phyloP scores from a whole-genome alignment of 2,329 filamentous ascomycete genomes.

The Leptosphaerulina australis region DNA sequence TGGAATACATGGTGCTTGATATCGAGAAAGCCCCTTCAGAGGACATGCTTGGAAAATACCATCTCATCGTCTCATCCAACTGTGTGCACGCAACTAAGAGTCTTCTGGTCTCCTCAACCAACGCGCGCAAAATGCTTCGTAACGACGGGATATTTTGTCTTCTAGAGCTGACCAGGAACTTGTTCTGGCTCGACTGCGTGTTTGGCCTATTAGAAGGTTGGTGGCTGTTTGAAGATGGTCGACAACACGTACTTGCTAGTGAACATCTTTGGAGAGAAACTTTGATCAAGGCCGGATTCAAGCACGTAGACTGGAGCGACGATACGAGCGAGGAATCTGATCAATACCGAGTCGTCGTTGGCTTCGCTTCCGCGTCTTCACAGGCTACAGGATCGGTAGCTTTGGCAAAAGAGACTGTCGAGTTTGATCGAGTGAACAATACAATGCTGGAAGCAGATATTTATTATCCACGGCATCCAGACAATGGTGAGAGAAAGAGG shows the following conservation, averaged over 20 bases:
- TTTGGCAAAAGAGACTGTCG: too few relatives aligned
- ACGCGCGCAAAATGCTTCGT: constrained; percentile 18
- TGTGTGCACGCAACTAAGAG: constrained; percentile 28
- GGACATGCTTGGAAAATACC: constrained; percentile 8
- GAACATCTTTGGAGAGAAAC: constrained; percentile 11
- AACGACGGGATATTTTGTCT: constrained; percentile 21
- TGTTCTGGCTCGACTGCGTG: constrained; percentile 27
- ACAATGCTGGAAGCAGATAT: too few relatives aligned
- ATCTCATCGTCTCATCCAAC: constrained; percentile 24
- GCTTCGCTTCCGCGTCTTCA: too few relatives aligned
- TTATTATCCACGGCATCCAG: too few relatives aligned
- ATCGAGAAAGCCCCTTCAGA: constrained; percentile 39
- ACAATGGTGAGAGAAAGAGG: too few relatives aligned
- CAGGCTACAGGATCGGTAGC: too few relatives aligned
- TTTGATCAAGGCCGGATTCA: constrained; percentile 17
- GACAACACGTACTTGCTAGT: constrained; percentile 13
- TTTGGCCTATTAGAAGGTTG: constrained; percentile 33
- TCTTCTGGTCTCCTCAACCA: constrained; percentile 6
- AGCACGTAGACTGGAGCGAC: constrained; percentile 22
- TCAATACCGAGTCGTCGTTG: too few relatives aligned
- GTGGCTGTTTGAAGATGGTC: constrained; percentile 26
- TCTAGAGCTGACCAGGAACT: constrained; percentile 20
- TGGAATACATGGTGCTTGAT: constrained; percentile 41
- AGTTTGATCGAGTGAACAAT: too few relatives aligned
- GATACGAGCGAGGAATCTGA: constrained; percentile 15